Base-by-base conservation (phyloP, 495 filamentous ascomycete species). In the Penicillium bovifimosum region DNA sequence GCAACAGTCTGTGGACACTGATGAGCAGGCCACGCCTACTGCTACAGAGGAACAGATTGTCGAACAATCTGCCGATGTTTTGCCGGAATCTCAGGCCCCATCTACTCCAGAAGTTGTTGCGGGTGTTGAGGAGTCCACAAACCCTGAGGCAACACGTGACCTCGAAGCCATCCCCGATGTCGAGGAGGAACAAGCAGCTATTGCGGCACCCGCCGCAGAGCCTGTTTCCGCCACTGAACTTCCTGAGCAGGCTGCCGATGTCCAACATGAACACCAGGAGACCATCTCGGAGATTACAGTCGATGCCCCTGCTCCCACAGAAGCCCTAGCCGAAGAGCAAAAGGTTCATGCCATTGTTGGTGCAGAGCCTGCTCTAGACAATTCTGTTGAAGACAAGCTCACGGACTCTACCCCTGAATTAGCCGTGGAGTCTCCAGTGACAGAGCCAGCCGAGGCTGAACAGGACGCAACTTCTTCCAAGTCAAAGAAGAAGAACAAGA, bases 1-100 rank as follows among this genome's bases (percentile, higher is more conserved):
- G 32, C 36, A 33, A 31, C 47, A 56, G 26, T 56, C 56, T n/a
- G 27, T 31, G 8, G 43, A 52, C 27, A 32, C 41, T 9, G 59
- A 55, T 8, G 54, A 51, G 24, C 36, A 49, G 38, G 20, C 32
- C 6, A 20, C 46, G 0, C 48, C 48, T 41, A 13, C 51, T 36
- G 9, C 51, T 24, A 17, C 28, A 0, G 44, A 72, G 46, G 61
- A 67, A 27, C 39, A 51, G 43, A 46, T 17, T 9, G 32, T 14
- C 5, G 44, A 52, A 34, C 20, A 43, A 6, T 3, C 39, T 16
- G 14, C 5, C 3, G 50, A 53, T 7, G 17, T 34, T 14, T 28
- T 47, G 17, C 44, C 41, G 3, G 45, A 41, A 18, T 11, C 39
- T 33, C 40, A 33, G 13, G 11, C 39, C 17, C 3, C 45, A 27